Evolutionary conservation across 495 filamentous ascomycete genomes (phyloP).

Genomic region (Penicillium goetzii): DNA sequence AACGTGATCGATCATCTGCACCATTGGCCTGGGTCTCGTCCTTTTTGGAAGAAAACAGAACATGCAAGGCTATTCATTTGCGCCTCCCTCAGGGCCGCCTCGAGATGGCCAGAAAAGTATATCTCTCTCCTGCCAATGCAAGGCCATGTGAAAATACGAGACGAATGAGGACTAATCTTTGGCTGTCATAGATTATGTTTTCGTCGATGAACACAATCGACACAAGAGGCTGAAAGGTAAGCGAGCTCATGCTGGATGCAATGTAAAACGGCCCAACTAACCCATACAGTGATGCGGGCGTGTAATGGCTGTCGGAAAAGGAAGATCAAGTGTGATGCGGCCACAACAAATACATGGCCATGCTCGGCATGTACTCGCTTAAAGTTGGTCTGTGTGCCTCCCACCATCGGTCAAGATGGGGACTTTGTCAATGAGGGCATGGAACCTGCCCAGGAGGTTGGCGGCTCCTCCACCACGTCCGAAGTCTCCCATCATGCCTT

Average conservation of each 20-base stretch:
- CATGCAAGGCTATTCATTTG: slow-evolving; percentile 55
- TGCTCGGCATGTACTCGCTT: slow-evolving; percentile 92
- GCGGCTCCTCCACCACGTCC: slow-evolving; percentile 28
- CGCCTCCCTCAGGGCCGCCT: slow-evolving; percentile 48
- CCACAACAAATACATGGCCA: slow-evolving; percentile 97
- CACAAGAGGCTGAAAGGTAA: slow-evolving; percentile 96
- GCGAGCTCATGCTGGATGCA: slow-evolving; percentile 10
- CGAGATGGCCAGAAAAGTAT: slow-evolving; percentile 53
- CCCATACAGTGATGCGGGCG: slow-evolving; percentile 84
- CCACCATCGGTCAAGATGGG: slow-evolving; percentile 83
- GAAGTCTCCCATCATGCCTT: slow-evolving; percentile 40
- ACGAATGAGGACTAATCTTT: slow-evolving; percentile 12
- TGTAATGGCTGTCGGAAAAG: slow-evolving; percentile 91
- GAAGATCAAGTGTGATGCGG: slow-evolving; percentile 93
- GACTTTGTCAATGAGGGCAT: slow-evolving; percentile 56
- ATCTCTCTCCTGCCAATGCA: background rate
- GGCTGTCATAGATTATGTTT: slow-evolving; percentile 82
- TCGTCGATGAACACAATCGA: slow-evolving; percentile 98
- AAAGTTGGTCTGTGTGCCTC: slow-evolving; percentile 91
- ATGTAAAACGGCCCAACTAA: slow-evolving; percentile 14
- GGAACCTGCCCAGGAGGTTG: slow-evolving; percentile 32
- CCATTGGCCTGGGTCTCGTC: background rate
- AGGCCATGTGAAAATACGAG: background rate
- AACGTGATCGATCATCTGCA: background rate
- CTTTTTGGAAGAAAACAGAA: background rate